phyloP scores from a whole-genome alignment of 257 asterid genomes.

The Solanum chmielewskii region DNA sequence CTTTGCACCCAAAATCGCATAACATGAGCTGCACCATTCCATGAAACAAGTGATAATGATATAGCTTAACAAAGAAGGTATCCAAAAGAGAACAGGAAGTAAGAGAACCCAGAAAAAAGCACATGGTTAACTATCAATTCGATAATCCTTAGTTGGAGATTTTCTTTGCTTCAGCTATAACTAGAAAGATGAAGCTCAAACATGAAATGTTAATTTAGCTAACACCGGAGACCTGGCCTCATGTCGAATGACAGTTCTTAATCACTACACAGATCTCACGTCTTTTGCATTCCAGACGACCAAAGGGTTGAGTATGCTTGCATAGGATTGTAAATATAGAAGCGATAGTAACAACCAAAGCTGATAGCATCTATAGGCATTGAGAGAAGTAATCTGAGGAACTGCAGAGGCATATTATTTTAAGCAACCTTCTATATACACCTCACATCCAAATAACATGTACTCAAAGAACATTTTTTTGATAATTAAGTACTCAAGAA shows the following conservation, averaged over 20 bases:
- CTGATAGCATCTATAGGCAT: background rate
- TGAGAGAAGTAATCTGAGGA: background rate
- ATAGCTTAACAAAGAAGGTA: background rate
- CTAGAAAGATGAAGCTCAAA: background rate
- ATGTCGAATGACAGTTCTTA: background rate
- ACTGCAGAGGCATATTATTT: background rate
- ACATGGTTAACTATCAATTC: background rate
- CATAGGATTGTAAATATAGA: background rate
- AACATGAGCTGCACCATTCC: background rate
- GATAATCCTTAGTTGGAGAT: background rate
- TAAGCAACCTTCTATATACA: background rate
- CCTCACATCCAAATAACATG: background rate
- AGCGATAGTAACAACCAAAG: background rate
- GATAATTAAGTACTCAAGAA: background rate
- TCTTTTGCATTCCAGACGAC: background rate
- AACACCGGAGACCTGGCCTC: background rate
- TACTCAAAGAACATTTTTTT: background rate
- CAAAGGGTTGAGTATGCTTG: background rate
- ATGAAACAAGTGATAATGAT: background rate
- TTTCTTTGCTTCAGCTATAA: background rate
- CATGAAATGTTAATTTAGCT: background rate
- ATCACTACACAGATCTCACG: background rate
- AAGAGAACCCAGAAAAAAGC: background rate
- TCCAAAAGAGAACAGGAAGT: background rate
- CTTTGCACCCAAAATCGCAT: background rate